Evolutionary conservation across 2,329 filamentous ascomycete genomes (phyloP).

Genomic region (Beauveria scarabaeidicola): DNA sequence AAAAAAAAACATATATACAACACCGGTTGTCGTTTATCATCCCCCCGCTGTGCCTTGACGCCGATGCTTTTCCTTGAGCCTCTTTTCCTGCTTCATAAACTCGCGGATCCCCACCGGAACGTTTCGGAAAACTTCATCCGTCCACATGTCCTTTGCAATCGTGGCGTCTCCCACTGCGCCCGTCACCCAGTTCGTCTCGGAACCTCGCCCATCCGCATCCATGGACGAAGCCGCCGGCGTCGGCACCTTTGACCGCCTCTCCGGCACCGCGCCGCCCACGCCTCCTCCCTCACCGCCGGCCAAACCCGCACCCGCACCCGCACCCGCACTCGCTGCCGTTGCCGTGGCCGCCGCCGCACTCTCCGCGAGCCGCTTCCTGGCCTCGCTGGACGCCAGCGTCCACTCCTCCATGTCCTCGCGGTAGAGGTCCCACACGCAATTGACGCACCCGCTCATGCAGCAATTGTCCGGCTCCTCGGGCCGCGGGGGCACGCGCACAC

Average conservation of each 20-base stretch:
- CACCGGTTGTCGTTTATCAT: constrained; percentile 16
- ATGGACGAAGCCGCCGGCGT: constrained; percentile 39
- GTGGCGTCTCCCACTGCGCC: constrained; percentile 24
- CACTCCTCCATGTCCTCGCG: constrained; percentile 90
- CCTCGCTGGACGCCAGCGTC: constrained; percentile 57
- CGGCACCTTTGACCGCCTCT: constrained; percentile 28
- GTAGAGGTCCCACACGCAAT: constrained; percentile 92
- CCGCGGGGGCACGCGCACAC: constrained; percentile 71
- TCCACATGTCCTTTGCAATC: constrained; percentile 45
- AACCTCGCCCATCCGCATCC: constrained; percentile 75
- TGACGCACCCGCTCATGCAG: constrained; percentile 97
- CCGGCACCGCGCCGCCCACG: constrained; percentile 25
- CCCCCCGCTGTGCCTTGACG: constrained; percentile 42
- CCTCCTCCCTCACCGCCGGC: constrained; percentile 24
- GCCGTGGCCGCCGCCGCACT: constrained; percentile 18
- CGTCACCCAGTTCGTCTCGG: constrained; percentile 31
- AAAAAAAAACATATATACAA: neutral
- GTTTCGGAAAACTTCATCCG: constrained; percentile 64
- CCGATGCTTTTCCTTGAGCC: constrained; percentile 65
- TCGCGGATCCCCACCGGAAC: constrained; percentile 90
- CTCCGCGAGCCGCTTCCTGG: constrained; percentile 43
- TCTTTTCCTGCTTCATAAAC: constrained; percentile 97
- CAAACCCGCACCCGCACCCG: no score
- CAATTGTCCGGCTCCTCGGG: constrained; percentile 94
- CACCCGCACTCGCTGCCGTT: neutral